Base-by-base conservation (phyloP, 352 stramenopile species). In the Blastocystis sp. region DNA sequence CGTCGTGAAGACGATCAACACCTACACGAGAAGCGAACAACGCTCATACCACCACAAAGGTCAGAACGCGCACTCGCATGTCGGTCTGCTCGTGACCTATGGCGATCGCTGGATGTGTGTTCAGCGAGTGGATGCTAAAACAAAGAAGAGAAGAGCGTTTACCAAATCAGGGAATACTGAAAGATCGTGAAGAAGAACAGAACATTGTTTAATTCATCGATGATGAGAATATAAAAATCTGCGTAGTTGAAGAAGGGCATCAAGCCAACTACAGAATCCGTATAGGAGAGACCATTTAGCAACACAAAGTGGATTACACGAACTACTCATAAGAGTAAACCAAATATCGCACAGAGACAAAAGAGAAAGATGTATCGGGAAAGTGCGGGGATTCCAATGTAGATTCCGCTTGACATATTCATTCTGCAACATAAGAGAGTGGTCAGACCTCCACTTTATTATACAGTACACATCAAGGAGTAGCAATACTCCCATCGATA, bases 101-200 rank as follows among this genome's bases (percentile, higher is more conserved):
- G 8, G 24, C 39, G 63, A 85, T 66, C 24, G 47, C n/a, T 8
- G 73, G 73, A 69, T 66, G 47, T 5, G 47, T 66, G 73, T 85
- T 85, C 9, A 85, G 7, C 3, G 73, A 85, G 50, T 85, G 73
- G 55, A 85, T 59, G 56, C 73, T 85, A 30, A 69, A 41, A 85
- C 13, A 43, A 34, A 4, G 13, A 43, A 18, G 7, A 39, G 39
- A 2, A 66, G 24, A 50, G 34, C 3, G n/a, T 37, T 13, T 66
- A 50, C 73, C 47, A 53, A 54, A 68, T 65, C 30, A 66, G 26
- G 9, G 55, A 24, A 47, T 69, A 85, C 50, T 66, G 53, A 5
- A 85, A 20, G 43, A 85, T 68, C 8, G 54, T 55, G 37, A 85
- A 16, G 50, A 85, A 85, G 9, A 69, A 66, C 11, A 85, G 47